These are phyloP conservation scores for Kwoniella sp. DNA, from an alignment of 768 basidiomycete genomes.

Conservation along the genomic window DNA sequence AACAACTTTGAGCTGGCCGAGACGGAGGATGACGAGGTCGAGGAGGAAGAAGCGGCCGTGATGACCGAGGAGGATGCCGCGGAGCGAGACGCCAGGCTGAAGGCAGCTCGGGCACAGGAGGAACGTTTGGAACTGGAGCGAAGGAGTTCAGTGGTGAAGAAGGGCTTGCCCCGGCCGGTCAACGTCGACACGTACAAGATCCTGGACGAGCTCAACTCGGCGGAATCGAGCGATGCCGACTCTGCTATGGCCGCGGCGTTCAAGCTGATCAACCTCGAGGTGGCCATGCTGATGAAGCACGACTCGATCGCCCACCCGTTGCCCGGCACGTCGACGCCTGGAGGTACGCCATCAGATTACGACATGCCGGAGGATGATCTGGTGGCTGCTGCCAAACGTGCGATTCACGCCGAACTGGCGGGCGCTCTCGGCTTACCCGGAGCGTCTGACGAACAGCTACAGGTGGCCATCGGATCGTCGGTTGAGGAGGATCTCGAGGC, in stretches of 20 bases:
- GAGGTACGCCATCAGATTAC: conserved; percentile 64
- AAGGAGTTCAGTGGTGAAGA: conserved; percentile 74
- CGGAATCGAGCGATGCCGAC: conserved; percentile 52
- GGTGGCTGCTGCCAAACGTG: conserved; percentile 63
- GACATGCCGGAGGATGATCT: conserved; percentile 60
- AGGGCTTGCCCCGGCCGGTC: conserved; percentile 75
- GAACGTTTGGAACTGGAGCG: conserved; percentile 74
- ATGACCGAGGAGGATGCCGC: conserved; percentile 81
- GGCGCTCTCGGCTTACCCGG: conserved; percentile 75
- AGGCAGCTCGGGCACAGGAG: conserved; percentile 66
- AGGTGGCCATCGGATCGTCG: conserved; percentile 66
- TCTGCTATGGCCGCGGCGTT: conserved; percentile 56
- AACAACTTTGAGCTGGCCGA: conserved; percentile 95
- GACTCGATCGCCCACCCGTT: conserved; percentile 83
- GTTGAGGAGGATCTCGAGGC: conserved; percentile 58
- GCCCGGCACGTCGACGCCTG: conserved; percentile 76
- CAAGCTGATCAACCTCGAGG: conserved; percentile 68
- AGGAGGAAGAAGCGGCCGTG: conserved; percentile 47
- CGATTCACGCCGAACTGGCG: conserved; percentile 77
- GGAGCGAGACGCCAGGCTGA: conserved; percentile 75
- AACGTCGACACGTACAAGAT: conserved; percentile 69
- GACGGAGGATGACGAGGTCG: conserved; percentile 74
- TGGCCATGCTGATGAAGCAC: conserved; percentile 73
- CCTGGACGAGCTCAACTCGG: conserved; percentile 56
- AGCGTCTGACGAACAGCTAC: conserved; percentile 72